A percentile compares a stretch with the other conserved stretches of the same genome.
phyloP scores from a whole-genome alignment of 2,329 filamentous ascomycete species.

The Hypomyces rosellus region DNA sequence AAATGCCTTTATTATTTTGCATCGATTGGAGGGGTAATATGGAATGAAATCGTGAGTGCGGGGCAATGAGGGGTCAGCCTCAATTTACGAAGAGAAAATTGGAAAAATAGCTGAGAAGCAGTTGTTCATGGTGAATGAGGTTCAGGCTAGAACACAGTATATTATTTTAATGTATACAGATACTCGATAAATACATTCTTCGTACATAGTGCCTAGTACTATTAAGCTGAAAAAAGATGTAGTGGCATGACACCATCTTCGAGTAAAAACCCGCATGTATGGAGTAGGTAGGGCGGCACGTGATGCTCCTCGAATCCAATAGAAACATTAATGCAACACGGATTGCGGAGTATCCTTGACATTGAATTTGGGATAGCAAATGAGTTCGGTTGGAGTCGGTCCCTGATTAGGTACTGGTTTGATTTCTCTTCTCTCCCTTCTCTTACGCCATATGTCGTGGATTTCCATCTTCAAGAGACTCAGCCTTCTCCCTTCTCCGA shows the following conservation, averaged over 20 bases:
- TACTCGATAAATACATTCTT: too few species aligned
- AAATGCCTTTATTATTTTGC: too few species aligned
- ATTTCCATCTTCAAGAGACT: slow-evolving; percentile 14
- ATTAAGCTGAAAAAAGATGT: slow-evolving; percentile 7
- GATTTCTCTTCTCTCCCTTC: not conserved
- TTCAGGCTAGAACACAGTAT: too few species aligned
- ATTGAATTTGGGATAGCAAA: not conserved
- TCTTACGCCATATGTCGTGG: slow-evolving; percentile 16
- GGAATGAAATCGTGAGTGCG: too few species aligned
- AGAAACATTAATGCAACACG: slow-evolving; percentile 3
- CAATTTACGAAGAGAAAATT: too few species aligned
- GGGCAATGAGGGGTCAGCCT: too few species aligned
- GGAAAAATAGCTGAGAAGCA: too few species aligned
- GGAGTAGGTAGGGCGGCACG: slow-evolving; percentile 7
- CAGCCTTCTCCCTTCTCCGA: slow-evolving; percentile 7
- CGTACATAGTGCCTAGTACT: too few species aligned
- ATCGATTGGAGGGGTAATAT: too few species aligned
- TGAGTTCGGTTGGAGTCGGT: slow-evolving; percentile 10
- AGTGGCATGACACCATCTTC: not conserved
- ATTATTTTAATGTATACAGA: too few species aligned
- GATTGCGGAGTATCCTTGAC: slow-evolving; percentile 7
- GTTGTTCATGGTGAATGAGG: too few species aligned
- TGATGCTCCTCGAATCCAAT: slow-evolving; percentile 5
- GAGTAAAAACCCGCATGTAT: not conserved
- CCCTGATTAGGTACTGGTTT: slow-evolving; percentile 3